phyloP scores from a whole-genome alignment of 768 basidiomycete genomes.

The Mycena polygramma region DNA sequence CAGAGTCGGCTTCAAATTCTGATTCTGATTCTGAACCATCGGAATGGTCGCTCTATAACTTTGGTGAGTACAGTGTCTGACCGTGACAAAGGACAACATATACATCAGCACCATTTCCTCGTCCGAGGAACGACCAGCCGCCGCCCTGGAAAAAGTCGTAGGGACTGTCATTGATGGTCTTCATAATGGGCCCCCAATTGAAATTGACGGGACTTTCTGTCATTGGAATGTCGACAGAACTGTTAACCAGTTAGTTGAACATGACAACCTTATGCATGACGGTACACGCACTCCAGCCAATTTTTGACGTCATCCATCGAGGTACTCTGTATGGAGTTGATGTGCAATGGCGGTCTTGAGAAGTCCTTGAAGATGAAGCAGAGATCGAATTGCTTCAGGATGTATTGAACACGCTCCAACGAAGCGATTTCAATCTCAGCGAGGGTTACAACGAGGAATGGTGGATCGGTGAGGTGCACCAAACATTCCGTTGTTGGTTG shows the following conservation, averaged over 20 bases:
- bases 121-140: conserved; percentile 95
- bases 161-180: conserved; percentile 96
- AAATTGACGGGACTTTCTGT: conserved; percentile 97
- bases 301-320: conserved; percentile 98
- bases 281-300: conserved; percentile 90
- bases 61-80: background rate
- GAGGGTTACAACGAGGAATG: conserved; percentile 96
- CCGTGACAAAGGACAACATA: conserved; percentile 39
- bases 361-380: conserved; percentile 99
- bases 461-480: conserved; percentile 94
- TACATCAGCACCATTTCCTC: conserved; percentile 78
- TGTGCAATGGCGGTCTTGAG: conserved; percentile 90
- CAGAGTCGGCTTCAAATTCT: conserved; percentile 62
- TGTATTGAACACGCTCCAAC: conserved; percentile 96
- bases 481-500: conserved; percentile 98
- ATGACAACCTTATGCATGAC: conserved; percentile 8
- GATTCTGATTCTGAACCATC: conserved; percentile 67
- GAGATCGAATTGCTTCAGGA: conserved; percentile 96
- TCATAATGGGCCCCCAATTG: conserved; percentile 99
- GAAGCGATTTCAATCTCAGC: conserved; percentile 97
- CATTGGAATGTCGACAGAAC: conserved; percentile 96
- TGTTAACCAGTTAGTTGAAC: conserved; percentile 47
- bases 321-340: conserved; percentile 93
- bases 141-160: conserved; percentile 95
- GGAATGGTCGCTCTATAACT: conserved; percentile 54